These are phyloP conservation scores for Linaria vulgaris DNA, from an alignment of 257 asterid species.

Conservation along the genomic window DNA sequence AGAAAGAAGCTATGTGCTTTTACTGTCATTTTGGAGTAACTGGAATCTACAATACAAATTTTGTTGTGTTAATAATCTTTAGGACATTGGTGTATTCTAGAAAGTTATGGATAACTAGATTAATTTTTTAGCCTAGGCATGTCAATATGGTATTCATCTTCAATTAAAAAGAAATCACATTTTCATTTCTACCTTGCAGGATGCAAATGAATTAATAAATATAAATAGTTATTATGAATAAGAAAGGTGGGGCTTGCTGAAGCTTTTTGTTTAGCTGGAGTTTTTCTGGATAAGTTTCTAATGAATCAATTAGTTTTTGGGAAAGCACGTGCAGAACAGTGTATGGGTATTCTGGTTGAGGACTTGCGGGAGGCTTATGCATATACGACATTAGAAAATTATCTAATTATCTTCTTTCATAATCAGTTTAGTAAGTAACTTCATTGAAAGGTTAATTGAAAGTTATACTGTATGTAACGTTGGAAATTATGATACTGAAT, in stretches of 20 bases:
- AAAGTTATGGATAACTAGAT: not conserved
- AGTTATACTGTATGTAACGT: too few relatives aligned
- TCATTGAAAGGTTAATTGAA: not conserved
- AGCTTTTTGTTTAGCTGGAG: not conserved
- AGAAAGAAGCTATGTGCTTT: constrained; percentile 1
- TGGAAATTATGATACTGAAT: too few relatives aligned
- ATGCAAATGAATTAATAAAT: not conserved
- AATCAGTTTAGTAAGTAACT: constrained; percentile 2
- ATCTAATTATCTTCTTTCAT: not conserved
- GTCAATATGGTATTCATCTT: too few relatives aligned
- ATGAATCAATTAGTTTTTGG: not conserved
- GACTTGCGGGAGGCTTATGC: not conserved
- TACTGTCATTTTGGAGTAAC: constrained; percentile 14
- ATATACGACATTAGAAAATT: constrained; percentile 1
- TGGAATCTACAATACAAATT: not conserved
- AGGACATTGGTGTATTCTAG: not conserved
- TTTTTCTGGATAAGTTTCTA: constrained; percentile 5
- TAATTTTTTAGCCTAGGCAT: not conserved
- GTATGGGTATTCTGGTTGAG: not conserved
- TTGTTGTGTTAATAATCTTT: not conserved
- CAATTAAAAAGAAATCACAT: too few relatives aligned
- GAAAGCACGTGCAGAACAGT: not conserved
- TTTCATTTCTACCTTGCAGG: too few relatives aligned
- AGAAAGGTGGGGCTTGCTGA: not conserved
- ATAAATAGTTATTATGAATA: not conserved